Evolutionary conservation across 148 eudicot species (phyloP).

Genomic region (Oxyria digyna): DNA sequence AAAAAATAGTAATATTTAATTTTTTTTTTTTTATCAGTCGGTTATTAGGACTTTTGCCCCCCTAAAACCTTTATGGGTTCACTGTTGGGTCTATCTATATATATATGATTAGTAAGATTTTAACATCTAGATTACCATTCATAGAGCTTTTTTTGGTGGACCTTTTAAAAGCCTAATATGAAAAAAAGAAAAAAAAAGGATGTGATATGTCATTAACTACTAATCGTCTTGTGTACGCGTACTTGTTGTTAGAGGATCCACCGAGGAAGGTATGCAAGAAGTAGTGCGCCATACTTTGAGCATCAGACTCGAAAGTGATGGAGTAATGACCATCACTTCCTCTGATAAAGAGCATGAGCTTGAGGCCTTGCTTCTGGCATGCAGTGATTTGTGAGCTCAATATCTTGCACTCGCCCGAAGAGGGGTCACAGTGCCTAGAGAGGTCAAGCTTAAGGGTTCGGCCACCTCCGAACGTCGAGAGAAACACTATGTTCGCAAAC

Average conservation of each 20-base stretch:
- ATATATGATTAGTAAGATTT: too few species aligned
- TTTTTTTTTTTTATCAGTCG: too few species aligned
- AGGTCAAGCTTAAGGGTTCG: neutral
- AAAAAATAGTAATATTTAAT: too few species aligned
- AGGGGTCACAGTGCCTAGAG: neutral
- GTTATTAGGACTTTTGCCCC: too few species aligned
- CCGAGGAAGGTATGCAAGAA: slow-evolving; percentile 15
- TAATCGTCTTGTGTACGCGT: too few species aligned
- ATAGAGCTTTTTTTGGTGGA: too few species aligned
- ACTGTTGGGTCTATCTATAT: too few species aligned
- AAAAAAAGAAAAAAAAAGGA: too few species aligned
- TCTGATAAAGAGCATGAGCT: slow-evolving; percentile 13
- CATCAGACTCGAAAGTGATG: slow-evolving; percentile 8
- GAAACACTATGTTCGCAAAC: neutral
- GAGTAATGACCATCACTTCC: slow-evolving; percentile 10
- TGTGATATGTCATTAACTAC: too few species aligned
- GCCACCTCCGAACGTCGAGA: neutral
- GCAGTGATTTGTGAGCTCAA: neutral
- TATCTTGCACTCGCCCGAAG: neutral
- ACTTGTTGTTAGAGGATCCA: neutral
- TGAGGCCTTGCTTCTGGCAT: neutral
- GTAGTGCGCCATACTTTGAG: slow-evolving; percentile 10
- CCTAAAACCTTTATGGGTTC: too few species aligned
- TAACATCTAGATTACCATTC: too few species aligned
- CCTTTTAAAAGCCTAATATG: too few species aligned